Evolutionary conservation across 1,284 basidiomycete genomes (phyloP).

Genomic region (Sanguinoderma infundibulare): DNA sequence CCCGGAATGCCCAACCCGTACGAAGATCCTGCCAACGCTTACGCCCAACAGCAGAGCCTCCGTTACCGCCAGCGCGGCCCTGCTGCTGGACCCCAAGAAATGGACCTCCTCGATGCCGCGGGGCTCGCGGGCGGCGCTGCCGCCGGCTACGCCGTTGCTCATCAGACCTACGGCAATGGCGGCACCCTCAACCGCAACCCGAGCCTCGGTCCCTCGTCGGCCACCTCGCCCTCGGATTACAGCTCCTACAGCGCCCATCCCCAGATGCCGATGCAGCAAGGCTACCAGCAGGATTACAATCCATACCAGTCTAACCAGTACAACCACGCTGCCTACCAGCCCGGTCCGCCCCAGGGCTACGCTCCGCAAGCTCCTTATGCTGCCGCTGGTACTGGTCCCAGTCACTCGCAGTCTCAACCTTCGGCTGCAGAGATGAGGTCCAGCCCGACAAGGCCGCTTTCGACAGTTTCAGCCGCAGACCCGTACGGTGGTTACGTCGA

Average conservation of each 20-base stretch:
- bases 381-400: neutral
- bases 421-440: conserved; percentile 2
- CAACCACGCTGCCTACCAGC: conserved; percentile 22
- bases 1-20: conserved; percentile 26
- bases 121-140: conserved; percentile 33
- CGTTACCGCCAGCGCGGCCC: conserved; percentile 18
- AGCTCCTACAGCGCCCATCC: conserved; percentile 20
- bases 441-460: conserved; percentile 18
- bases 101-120: conserved; percentile 30
- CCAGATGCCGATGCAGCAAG: conserved; percentile 6
- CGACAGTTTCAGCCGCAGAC: conserved; percentile 17
- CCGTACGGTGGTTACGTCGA: conserved; percentile 28
- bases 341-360: conserved; percentile 15
- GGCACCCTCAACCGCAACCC: conserved; percentile 33
- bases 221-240: conserved; percentile 24
- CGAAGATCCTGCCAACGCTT: conserved; percentile 17
- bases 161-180: conserved; percentile 10
- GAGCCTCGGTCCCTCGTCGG: conserved; percentile 37
- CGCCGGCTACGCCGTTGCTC: conserved; percentile 24
- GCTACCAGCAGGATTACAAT: conserved; percentile 19
- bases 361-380: conserved; percentile 4
- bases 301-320: conserved; percentile 7
- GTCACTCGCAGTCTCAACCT: conserved; percentile 19
- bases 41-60: conserved; percentile 16
- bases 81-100: conserved; percentile 3